Percentiles rank a stretch among this genome's conserved stretches.
phyloP scores from a whole-genome alignment of 805 yeast genomes.

The Monosporozyma servazzii region DNA sequence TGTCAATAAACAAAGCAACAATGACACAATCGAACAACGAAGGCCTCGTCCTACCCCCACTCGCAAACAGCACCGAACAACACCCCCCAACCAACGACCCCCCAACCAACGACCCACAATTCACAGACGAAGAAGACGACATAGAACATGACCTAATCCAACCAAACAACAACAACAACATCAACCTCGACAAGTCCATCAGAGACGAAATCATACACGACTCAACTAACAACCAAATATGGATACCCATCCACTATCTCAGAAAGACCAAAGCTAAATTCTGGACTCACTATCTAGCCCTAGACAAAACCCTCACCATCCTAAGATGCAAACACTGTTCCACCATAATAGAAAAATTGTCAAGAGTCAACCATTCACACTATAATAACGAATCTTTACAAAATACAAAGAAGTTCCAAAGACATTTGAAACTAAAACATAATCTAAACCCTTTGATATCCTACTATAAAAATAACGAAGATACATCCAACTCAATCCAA shows the following conservation, averaged over 20 bases:
- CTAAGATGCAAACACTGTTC: conserved; percentile 16
- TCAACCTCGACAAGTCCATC: too few relatives aligned
- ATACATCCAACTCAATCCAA: background rate
- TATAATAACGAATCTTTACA: background rate
- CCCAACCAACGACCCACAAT: background rate
- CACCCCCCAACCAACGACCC: too few relatives aligned
- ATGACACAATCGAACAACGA: background rate
- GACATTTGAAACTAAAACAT: conserved; percentile 10
- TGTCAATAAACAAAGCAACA: too few relatives aligned
- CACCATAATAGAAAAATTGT: conserved; percentile 3
- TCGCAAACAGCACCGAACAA: too few relatives aligned
- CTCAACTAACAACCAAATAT: conserved; percentile 3
- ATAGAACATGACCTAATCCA: conserved; percentile 3
- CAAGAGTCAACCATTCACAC: background rate
- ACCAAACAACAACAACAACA: background rate
- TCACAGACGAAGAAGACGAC: conserved; percentile 5
- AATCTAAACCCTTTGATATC: conserved; percentile 5
- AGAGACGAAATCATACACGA: conserved; percentile 5
- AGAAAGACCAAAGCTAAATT: conserved; percentile 5
- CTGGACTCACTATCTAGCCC: conserved; percentile 13
- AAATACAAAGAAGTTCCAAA: conserved; percentile 1
- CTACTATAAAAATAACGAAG: conserved; percentile 2
- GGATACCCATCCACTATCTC: conserved; percentile 12
- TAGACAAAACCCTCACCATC: background rate
- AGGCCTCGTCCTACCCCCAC: conserved; percentile 6